These are phyloP conservation scores for Suillus plorans DNA, from an alignment of 768 basidiomycete genomes.

Conservation along the genomic window DNA sequence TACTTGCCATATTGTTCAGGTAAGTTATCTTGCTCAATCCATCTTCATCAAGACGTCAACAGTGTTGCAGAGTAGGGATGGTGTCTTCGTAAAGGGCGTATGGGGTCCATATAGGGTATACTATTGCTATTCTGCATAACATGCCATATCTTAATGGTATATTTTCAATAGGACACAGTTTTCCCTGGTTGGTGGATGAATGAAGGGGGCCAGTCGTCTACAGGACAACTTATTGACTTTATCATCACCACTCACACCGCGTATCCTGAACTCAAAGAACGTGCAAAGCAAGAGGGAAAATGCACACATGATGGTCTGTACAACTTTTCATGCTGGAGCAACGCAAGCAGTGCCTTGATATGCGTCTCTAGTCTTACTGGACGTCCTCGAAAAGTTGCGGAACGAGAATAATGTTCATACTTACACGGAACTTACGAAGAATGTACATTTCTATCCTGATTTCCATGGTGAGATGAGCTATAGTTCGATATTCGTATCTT, in stretches of 20 bases:
- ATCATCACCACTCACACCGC: constrained; percentile 91
- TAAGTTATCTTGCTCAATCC: constrained; percentile 24
- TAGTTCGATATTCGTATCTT: background rate
- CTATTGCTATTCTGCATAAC: background rate
- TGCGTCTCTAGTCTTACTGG: constrained; percentile 58
- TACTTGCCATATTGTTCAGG: constrained; percentile 94
- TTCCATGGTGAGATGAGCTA: constrained; percentile 63
- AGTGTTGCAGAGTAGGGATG: constrained; percentile 64
- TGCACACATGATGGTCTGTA: constrained; percentile 57
- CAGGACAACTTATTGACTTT: constrained; percentile 93
- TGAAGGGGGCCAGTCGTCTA: constrained; percentile 97
- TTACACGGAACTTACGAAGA: constrained; percentile 83
- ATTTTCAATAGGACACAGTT: constrained; percentile 62
- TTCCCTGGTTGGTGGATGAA: constrained; percentile 99
- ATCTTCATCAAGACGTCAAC: background rate
- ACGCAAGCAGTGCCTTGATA: background rate
- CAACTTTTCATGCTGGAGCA: background rate
- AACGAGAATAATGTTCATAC: constrained; percentile 53
- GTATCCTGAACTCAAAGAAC: constrained; percentile 64
- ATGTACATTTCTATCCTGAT: constrained; percentile 94
- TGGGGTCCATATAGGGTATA: constrained; percentile 87
- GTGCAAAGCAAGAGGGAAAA: constrained; percentile 57
- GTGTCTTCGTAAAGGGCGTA: constrained; percentile 86
- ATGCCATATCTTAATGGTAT: constrained; percentile 12
- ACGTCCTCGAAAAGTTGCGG: constrained; percentile 67